A percentile compares a stretch with the other conserved stretches of the same genome.
Evolutionary conservation across 805 yeast species (phyloP).

Genomic region (Metschnikowia reukaufii): DNA sequence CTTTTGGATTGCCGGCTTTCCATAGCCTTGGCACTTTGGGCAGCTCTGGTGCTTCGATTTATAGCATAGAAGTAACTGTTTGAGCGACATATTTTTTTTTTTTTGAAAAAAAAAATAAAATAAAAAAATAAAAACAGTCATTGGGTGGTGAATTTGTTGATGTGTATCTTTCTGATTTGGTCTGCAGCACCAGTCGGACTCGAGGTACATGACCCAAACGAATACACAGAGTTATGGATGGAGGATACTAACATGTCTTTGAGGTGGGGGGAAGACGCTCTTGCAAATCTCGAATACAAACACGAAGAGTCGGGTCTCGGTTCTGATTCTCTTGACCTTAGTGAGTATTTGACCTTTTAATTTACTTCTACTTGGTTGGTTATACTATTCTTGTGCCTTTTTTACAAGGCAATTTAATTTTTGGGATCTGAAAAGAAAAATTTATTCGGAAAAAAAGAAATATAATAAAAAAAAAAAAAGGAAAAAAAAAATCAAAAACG

Average conservation of each 20-base stretch:
- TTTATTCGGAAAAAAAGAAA: not conserved
- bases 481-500: not conserved
- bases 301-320: conserved; percentile 6
- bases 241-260: conserved; percentile 8
- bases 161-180: conserved; percentile 20
- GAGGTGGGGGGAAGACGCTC: conserved; percentile 10
- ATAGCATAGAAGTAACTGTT: conserved; percentile 37
- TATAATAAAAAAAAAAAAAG: not conserved
- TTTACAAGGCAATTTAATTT: conserved; percentile 1
- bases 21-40: conserved; percentile 11
- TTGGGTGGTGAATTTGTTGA: not conserved
- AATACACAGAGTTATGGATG: conserved; percentile 11
- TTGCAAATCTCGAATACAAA: conserved; percentile 10
- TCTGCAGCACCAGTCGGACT: conserved; percentile 44
- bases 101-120: too few relatives aligned
- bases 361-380: conserved; percentile 16
- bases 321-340: conserved; percentile 27
- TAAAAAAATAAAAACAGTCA: not conserved
- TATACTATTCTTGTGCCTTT: not conserved
- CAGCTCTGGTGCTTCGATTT: conserved; percentile 22
- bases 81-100: too few relatives aligned
- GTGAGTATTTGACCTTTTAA: conserved; percentile 33
- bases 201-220: conserved; percentile 25
- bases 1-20: conserved; percentile 5
- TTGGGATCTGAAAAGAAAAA: conserved; percentile 3